Evolutionary conservation across 2,329 filamentous ascomycete genomes (phyloP).

Genomic region (Diaporthe amygdali): DNA sequence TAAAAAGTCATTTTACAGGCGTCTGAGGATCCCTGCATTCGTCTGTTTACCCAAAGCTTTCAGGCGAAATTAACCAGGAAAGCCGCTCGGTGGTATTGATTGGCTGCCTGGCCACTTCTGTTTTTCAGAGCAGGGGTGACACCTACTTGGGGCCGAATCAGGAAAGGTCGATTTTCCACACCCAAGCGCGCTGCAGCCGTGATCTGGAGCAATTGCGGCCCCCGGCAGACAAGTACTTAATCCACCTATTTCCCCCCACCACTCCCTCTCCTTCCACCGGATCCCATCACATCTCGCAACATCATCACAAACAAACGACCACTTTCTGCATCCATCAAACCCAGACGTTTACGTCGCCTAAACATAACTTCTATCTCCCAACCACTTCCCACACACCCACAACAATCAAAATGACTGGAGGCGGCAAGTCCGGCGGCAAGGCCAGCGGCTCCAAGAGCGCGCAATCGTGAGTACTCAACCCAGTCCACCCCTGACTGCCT

Average conservation of each 20-base stretch:
- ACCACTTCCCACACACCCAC: slow-evolving; percentile 40
- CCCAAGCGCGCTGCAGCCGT: too few species aligned
- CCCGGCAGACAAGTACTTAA: slow-evolving; percentile 58
- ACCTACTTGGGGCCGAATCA: too few species aligned
- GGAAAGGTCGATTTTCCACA: too few species aligned
- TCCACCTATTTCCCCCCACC: slow-evolving; percentile 51
- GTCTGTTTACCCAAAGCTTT: too few species aligned
- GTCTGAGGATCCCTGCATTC: too few species aligned
- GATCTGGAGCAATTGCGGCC: slow-evolving; percentile 45
- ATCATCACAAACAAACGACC: slow-evolving; percentile 28
- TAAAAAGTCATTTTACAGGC: too few species aligned
- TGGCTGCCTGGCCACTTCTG: too few species aligned
- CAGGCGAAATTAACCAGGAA: too few species aligned
- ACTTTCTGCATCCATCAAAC: slow-evolving; percentile 37
- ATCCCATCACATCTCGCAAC: slow-evolving; percentile 33
- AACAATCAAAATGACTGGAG: slow-evolving; percentile 96
- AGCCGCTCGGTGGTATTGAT: too few species aligned
- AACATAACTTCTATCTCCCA: slow-evolving; percentile 36
- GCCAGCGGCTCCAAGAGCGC: slow-evolving; percentile 98
- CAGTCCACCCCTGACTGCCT: neutral
- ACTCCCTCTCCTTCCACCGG: slow-evolving; percentile 37
- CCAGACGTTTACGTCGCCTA: slow-evolving; percentile 29
- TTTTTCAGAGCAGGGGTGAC: too few species aligned
- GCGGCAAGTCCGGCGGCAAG: slow-evolving; percentile 99
- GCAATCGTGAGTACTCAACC: slow-evolving; percentile 81